Evolutionary conservation across 208 protist genomes (phyloP).

Genomic region (Trypanosoma theileri): DNA sequence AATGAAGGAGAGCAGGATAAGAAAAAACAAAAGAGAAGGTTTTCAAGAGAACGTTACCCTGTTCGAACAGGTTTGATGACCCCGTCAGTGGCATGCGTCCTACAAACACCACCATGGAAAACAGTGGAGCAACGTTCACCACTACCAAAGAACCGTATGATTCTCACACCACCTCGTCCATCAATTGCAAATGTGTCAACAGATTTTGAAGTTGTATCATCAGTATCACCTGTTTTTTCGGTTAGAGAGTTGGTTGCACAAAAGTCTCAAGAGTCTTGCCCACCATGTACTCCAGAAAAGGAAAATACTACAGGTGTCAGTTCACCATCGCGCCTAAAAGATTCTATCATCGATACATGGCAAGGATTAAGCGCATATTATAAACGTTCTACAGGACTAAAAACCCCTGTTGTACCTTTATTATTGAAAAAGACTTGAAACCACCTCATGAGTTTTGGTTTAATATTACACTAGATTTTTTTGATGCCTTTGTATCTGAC

Average conservation of each 20-base stretch:
- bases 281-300: background rate
- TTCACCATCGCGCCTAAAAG: background rate
- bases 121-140: background rate
- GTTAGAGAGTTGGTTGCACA: background rate
- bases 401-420: constrained; percentile 13
- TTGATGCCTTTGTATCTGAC: background rate
- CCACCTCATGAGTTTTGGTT: background rate
- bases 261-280: background rate
- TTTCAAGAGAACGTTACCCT: background rate
- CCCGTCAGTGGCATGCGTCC: background rate
- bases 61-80: background rate
- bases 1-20: background rate
- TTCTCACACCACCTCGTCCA: background rate
- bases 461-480: too few species aligned
- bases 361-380: constrained; percentile 12
- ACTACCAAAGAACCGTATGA: background rate
- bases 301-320: background rate
- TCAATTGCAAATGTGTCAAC: background rate
- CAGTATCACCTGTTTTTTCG: background rate
- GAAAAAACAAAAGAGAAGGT: background rate
- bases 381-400: constrained; percentile 7
- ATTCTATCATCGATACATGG: constrained; percentile 15
- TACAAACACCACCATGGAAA: background rate
- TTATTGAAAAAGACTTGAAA: background rate
- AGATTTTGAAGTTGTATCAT: background rate